Percentiles rank a stretch among this genome's conserved stretches.
Conservation (phyloP, 2,329 filamentous ascomycete genomes). For the Apiospora sp. region DNA sequence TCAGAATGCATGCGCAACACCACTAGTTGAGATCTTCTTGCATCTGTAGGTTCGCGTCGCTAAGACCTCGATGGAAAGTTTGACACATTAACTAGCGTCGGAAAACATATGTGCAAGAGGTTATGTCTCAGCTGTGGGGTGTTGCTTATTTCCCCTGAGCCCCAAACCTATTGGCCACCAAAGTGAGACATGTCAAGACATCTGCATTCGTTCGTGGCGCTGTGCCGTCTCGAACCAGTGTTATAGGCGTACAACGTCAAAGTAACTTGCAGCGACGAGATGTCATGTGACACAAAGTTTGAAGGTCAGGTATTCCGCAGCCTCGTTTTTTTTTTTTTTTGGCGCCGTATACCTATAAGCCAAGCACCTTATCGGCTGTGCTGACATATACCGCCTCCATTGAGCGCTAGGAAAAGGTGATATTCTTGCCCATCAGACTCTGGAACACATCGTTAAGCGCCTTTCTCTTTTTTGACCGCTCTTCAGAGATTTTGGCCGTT, state of each 20-base stretch:
- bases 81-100: conserved; percentile 17
- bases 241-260: not conserved
- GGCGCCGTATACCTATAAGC: not conserved
- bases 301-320: not conserved
- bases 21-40: not conserved
- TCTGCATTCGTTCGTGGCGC: not conserved
- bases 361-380: not conserved
- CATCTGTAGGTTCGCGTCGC: not conserved
- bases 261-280: not conserved
- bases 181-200: conserved; percentile 15
- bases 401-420: conserved; percentile 61
- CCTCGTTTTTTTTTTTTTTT: conserved; percentile 13
- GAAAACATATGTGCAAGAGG: not conserved
- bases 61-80: conserved; percentile 1
- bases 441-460: conserved; percentile 82
- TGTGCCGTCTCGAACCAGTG: not conserved
- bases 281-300: not conserved
- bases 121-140: not conserved
- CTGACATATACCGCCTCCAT: not conserved
- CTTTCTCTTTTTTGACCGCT: conserved; percentile 73
- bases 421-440: conserved; percentile 75
- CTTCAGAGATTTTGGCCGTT: conserved; percentile 46
- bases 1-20: not conserved
- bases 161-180: not conserved
- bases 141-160: not conserved